A percentile compares a stretch with the other conserved stretches of the same genome.
Conservation (phyloP, 257 asterid genomes). For the Euphrasia confusa region DNA sequence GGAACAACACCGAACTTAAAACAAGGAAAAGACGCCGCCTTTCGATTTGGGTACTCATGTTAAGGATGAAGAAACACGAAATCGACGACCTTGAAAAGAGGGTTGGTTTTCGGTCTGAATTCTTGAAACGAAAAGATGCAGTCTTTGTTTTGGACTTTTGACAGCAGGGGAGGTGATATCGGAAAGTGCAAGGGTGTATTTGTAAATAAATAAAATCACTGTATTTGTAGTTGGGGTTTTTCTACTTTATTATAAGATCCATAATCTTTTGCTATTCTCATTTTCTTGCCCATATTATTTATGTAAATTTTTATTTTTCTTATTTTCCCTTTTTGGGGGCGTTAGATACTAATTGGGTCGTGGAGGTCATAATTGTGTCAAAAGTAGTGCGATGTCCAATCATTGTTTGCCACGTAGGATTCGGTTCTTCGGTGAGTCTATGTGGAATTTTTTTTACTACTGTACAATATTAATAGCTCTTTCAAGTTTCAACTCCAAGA, state of each 20-base stretch:
- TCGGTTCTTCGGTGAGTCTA: slow-evolving; percentile 1
- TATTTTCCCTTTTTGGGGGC: not conserved
- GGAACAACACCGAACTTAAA: slow-evolving; percentile 40
- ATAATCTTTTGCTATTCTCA: too few relatives aligned
- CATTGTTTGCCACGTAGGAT: not conserved
- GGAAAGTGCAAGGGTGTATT: not conserved
- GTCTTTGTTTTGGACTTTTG: too few relatives aligned
- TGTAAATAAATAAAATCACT: not conserved
- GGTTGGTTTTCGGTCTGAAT: too few relatives aligned
- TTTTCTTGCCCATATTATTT: too few relatives aligned
- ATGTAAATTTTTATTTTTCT: not conserved
- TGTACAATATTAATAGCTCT: not conserved
- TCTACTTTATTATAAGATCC: too few relatives aligned
- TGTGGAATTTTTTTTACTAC: not conserved
- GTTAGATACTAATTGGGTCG: not conserved
- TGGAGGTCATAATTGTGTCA: not conserved
- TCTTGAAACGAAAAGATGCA: not conserved
- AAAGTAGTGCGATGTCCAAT: not conserved
- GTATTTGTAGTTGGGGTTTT: too few relatives aligned
- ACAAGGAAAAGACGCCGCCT: slow-evolving; percentile 28
- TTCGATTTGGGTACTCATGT: slow-evolving; percentile 34
- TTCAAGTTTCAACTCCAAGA: not conserved
- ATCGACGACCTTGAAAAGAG: not conserved
- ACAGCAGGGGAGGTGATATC: not conserved
- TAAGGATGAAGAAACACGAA: slow-evolving; percentile 7